Evolutionary conservation across 176 grass and related monocot genomes (phyloP).

Genomic region (Typha latifolia): DNA sequence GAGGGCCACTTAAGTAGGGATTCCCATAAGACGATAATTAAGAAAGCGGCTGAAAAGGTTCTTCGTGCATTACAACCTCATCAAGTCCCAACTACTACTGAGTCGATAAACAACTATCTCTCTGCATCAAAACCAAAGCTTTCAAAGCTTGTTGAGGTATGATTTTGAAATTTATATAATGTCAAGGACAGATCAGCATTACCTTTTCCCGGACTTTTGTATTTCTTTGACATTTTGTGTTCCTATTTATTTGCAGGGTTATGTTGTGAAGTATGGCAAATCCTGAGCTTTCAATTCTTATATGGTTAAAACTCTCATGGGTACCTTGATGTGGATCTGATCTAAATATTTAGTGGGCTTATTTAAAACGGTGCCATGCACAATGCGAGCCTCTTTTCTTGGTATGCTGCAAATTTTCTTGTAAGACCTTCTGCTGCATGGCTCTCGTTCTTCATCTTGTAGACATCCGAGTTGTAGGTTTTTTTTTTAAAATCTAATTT

Average conservation of each 20-base stretch:
- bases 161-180: not conserved
- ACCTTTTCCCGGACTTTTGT: not conserved
- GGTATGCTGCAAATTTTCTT: slow-evolving; percentile 1
- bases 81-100: slow-evolving; percentile 36
- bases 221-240: not conserved
- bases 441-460: not conserved
- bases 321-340: not conserved
- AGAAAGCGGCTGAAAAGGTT: slow-evolving; percentile 56
- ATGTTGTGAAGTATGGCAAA: not conserved
- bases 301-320: not conserved
- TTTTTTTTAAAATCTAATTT: not conserved
- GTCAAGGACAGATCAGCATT: not conserved
- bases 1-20: slow-evolving; percentile 58
- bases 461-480: not conserved
- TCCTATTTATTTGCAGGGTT: not conserved
- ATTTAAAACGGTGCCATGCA: not conserved
- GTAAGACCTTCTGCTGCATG: not conserved
- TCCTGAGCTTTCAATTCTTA: not conserved
- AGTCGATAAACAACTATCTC: slow-evolving; percentile 34
- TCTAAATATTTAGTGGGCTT: not conserved
- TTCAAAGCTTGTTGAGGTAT: slow-evolving; percentile 57
- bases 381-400: not conserved
- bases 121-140: slow-evolving; percentile 31
- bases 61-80: slow-evolving; percentile 33
- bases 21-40: slow-evolving; percentile 49